phyloP scores from a whole-genome alignment of 2,329 filamentous ascomycete species.

The Fusarium goolgardi region DNA sequence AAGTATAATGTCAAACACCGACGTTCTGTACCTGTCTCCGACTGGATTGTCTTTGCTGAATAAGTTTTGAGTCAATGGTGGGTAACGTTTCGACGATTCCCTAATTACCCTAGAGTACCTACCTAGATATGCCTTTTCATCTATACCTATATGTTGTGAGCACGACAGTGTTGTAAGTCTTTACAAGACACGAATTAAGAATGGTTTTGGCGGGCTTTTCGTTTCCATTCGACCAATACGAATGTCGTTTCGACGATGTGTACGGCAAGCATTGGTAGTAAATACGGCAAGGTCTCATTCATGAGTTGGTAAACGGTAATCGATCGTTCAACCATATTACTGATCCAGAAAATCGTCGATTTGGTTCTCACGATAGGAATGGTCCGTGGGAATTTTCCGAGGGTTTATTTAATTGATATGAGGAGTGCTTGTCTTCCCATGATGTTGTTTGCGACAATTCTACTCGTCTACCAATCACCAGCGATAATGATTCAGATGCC shows the following conservation, averaged over 20 bases:
- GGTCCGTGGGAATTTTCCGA: no score
- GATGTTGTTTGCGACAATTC: neutral
- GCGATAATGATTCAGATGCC: neutral
- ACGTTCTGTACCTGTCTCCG: neutral
- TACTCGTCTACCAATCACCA: neutral
- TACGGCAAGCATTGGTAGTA: neutral
- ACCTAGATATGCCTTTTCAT: neutral
- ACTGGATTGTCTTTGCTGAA: neutral
- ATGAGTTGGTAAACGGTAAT: neutral
- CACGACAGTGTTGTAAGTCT: neutral
- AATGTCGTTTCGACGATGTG: no score
- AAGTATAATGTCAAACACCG: no score
- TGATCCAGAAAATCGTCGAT: neutral
- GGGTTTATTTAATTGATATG: neutral
- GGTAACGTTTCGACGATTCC: neutral
- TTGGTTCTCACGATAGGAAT: neutral
- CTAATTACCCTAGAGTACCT: neutral
- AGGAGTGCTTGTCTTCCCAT: no score
- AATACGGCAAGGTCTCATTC: neutral
- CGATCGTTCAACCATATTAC: neutral
- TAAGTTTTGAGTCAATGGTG: neutral
- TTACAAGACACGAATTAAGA: neutral
- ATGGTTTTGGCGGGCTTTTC: neutral
- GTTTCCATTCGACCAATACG: neutral
- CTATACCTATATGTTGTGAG: neutral